A percentile compares a stretch with the other conserved stretches of the same genome.
Evolutionary conservation across 495 filamentous ascomycete genomes (phyloP).

Genomic region (Penicillium cataractarum): DNA sequence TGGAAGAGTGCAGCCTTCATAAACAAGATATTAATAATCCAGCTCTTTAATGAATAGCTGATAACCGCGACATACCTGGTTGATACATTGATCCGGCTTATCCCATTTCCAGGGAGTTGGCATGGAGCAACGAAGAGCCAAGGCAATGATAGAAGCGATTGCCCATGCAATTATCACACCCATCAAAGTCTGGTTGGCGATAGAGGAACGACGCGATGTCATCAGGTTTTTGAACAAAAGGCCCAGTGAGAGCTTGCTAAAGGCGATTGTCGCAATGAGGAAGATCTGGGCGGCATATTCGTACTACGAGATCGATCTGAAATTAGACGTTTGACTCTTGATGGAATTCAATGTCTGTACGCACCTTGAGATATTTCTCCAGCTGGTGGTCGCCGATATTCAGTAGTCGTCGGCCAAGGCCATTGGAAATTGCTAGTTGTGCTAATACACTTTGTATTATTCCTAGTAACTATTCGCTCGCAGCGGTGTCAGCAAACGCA

Average conservation of each 20-base stretch:
- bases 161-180: conserved; percentile 29
- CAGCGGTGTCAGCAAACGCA: not conserved
- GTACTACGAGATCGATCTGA: conserved; percentile 18
- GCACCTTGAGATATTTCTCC: conserved; percentile 26
- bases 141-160: conserved; percentile 28
- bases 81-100: conserved; percentile 17
- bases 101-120: conserved; percentile 31
- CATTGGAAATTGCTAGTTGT: conserved; percentile 32
- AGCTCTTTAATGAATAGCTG: too few relatives aligned
- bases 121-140: conserved; percentile 29
- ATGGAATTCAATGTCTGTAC: not conserved
- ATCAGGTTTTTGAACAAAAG: conserved; percentile 32
- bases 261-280: conserved; percentile 25
- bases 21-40: not conserved
- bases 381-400: conserved; percentile 18
- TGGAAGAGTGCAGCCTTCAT: conserved; percentile 24
- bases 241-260: conserved; percentile 29
- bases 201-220: conserved; percentile 16
- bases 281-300: conserved; percentile 37
- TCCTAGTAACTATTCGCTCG: conserved; percentile 19
- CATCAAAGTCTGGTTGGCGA: conserved; percentile 25
- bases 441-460: conserved; percentile 33
- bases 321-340: conserved; percentile 8
- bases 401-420: conserved; percentile 25
- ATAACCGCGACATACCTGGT: conserved; percentile 19